Evolutionary conservation across 192 early-diverging fungal genomes (phyloP).

Genomic region (Gamsiella multidivaricata): DNA sequence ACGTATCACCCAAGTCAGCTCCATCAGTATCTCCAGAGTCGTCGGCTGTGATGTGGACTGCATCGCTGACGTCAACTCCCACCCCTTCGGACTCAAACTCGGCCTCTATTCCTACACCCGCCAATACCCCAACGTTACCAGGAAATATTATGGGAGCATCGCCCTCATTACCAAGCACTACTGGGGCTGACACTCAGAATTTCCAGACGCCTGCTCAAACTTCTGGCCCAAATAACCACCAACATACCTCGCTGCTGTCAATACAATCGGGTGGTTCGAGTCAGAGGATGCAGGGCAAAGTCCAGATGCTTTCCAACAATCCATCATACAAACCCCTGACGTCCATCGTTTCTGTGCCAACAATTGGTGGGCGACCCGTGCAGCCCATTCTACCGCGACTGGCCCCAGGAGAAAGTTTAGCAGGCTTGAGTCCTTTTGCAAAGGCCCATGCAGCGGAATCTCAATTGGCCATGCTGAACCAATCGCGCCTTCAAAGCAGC

Average conservation of each 20-base stretch:
- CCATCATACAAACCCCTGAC: conserved; percentile 21
- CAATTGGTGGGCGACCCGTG: conserved; percentile 6
- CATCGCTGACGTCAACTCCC: conserved; percentile 6
- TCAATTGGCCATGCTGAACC: conserved; percentile 2
- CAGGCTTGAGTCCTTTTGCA: background rate
- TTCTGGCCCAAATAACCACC: too few species aligned
- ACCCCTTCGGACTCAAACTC: conserved; percentile 3
- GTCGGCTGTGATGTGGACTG: conserved; percentile 7
- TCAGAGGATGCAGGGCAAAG: background rate
- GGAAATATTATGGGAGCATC: background rate
- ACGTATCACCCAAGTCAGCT: conserved; percentile 1
- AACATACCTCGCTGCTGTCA: too few species aligned
- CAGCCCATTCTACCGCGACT: conserved; percentile 13
- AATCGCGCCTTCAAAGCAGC: conserved; percentile 2
- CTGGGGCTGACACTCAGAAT: background rate
- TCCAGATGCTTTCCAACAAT: conserved; percentile 13
- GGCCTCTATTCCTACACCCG: conserved; percentile 25
- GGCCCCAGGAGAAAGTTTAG: conserved; percentile 1
- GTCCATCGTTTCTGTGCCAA: conserved; percentile 4
- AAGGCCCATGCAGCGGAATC: background rate
- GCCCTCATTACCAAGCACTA: background rate
- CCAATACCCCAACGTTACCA: conserved; percentile 34
- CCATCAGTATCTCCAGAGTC: conserved; percentile 17
- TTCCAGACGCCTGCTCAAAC: background rate
- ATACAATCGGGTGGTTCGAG: too few species aligned